phyloP scores from a whole-genome alignment of 1,284 basidiomycete genomes.

The Microbotryum scabiosae region DNA sequence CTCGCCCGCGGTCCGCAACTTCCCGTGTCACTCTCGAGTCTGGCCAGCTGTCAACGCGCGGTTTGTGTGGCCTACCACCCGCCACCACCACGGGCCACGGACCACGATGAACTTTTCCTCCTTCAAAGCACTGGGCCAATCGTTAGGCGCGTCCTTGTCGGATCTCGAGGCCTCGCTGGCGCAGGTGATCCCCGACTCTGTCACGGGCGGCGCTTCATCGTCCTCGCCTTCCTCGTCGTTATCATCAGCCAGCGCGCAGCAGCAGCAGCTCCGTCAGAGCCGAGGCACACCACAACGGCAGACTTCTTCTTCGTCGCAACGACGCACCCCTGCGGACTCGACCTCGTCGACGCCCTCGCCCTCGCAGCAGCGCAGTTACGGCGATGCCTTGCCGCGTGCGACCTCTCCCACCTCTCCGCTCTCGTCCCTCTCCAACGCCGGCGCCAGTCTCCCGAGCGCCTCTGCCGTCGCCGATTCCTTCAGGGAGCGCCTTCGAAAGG shows the following conservation, averaged over 20 bases:
- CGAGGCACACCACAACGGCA: background rate
- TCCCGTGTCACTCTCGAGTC: too few species aligned
- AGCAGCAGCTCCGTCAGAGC: slow-evolving; percentile 1
- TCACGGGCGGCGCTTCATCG: background rate
- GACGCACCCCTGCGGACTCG: background rate
- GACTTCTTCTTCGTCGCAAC: background rate
- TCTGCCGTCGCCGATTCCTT: slow-evolving; percentile 1
- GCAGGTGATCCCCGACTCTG: background rate
- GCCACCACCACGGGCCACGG: too few species aligned
- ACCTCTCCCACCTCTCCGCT: too few species aligned
- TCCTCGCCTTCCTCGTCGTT: background rate
- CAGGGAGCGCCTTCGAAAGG: background rate
- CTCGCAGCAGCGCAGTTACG: too few species aligned
- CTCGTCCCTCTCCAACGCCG: too few species aligned
- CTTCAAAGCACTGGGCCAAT: background rate
- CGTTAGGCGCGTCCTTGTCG: background rate
- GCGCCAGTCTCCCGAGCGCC: background rate
- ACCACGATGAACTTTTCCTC: background rate
- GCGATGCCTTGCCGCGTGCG: too few species aligned
- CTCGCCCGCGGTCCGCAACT: too few species aligned
- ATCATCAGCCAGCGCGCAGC: background rate
- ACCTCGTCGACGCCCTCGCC: too few species aligned
- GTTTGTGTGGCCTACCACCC: too few species aligned
- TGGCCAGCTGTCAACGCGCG: too few species aligned
- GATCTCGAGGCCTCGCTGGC: slow-evolving; percentile 1